phyloP scores from a whole-genome alignment of 208 protist species.

The Histomonas meleagridis region DNA sequence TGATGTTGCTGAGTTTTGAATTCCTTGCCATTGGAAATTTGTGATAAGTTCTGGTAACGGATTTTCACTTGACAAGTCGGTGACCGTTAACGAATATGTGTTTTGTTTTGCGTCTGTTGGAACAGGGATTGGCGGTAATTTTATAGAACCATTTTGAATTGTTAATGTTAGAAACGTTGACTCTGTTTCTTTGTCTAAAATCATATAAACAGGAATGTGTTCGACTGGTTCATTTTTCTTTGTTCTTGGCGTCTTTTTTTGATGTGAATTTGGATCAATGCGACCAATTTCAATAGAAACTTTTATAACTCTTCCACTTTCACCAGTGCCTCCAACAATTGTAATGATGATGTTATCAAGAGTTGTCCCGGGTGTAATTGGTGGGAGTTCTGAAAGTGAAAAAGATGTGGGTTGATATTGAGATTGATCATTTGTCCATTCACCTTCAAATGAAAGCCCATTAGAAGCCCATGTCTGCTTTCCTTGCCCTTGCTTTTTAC shows the following conservation, averaged over 20 bases:
- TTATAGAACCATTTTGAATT: background rate
- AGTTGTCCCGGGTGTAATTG: background rate
- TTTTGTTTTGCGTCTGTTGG: background rate
- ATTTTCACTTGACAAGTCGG: background rate
- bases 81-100: background rate
- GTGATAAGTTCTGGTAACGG: background rate
- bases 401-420: background rate
- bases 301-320: too few relatives aligned
- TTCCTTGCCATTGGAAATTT: background rate
- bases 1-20: background rate
- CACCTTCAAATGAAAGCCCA: background rate
- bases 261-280: background rate
- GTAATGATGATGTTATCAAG: background rate
- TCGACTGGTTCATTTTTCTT: background rate
- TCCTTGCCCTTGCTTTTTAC: background rate
- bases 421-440: conserved; percentile 7
- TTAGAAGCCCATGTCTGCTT: background rate
- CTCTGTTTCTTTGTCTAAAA: background rate
- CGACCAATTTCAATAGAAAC: background rate
- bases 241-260: background rate
- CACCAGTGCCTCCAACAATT: too few relatives aligned
- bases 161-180: background rate
- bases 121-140: background rate
- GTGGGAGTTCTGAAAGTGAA: conserved; percentile 5
- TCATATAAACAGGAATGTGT: background rate